Conservation (phyloP, 2,329 filamentous ascomycete genomes). For the Catunica adiposa region DNA sequence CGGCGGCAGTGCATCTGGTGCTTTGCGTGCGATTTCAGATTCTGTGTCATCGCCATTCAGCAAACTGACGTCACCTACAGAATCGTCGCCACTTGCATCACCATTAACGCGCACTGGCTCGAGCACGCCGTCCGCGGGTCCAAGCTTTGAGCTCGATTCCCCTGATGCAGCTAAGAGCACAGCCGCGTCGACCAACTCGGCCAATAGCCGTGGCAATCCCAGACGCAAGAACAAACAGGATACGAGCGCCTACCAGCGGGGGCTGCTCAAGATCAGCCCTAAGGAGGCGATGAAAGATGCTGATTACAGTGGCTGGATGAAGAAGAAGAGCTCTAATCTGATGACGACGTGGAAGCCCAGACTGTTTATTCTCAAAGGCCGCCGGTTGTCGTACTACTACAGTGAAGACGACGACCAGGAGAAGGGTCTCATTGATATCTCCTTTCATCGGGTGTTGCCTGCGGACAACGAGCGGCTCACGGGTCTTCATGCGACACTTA, state of each 20-base stretch:
- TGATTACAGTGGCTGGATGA: slow-evolving; percentile 98
- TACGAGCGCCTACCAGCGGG: slow-evolving; percentile 83
- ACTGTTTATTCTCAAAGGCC: slow-evolving; percentile 84
- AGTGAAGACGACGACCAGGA: slow-evolving; percentile 83
- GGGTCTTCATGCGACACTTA: slow-evolving; percentile 78
- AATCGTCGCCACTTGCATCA: slow-evolving; percentile 35
- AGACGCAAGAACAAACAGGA: slow-evolving; percentile 75
- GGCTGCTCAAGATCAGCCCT: slow-evolving; percentile 65
- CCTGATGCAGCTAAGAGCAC: slow-evolving; percentile 43
- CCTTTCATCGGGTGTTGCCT: slow-evolving; percentile 87
- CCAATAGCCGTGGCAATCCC: slow-evolving; percentile 24
- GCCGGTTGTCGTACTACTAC: slow-evolving; percentile 90
- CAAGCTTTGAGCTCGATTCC: slow-evolving; percentile 66
- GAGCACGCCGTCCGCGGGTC: slow-evolving; percentile 45
- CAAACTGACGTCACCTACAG: slow-evolving; percentile 33
- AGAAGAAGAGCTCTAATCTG: slow-evolving; percentile 88
- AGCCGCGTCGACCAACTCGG: slow-evolving; percentile 28
- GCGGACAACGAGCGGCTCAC: slow-evolving; percentile 84
- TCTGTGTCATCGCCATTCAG: slow-evolving; percentile 22
- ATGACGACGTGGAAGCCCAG: slow-evolving; percentile 97
- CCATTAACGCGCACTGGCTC: slow-evolving; percentile 61
- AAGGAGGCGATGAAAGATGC: slow-evolving; percentile 70
- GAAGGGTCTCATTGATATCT: slow-evolving; percentile 92
- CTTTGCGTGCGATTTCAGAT: slow-evolving; percentile 77
- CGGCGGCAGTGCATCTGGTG: slow-evolving; percentile 29